Evolutionary conservation across 2,329 filamentous ascomycete genomes (phyloP).

Genomic region (Beauveria caledonica): DNA sequence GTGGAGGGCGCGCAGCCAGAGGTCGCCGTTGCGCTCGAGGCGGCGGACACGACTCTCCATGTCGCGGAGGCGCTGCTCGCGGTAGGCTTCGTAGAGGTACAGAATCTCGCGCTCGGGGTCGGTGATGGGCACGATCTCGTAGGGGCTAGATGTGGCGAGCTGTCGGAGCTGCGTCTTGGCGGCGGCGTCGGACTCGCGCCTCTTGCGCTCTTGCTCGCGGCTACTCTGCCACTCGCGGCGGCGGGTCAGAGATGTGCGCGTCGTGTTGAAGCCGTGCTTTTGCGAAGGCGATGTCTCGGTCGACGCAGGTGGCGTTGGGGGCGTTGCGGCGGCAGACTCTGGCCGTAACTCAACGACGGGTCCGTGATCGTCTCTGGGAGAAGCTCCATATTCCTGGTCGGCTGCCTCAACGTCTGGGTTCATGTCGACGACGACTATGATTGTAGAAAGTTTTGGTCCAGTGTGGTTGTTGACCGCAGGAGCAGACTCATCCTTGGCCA

Average conservation of each 20-base stretch:
- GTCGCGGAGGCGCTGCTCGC: slow-evolving; percentile 35
- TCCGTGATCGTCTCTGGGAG: not conserved
- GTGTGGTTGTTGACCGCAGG: slow-evolving; percentile 14
- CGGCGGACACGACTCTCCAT: slow-evolving; percentile 38
- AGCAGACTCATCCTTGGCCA: slow-evolving; percentile 10
- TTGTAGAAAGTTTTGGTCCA: slow-evolving; percentile 23
- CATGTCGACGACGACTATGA: slow-evolving; percentile 34
- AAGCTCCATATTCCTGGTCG: not conserved
- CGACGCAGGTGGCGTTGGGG: slow-evolving; percentile 24
- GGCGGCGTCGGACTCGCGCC: slow-evolving; percentile 16
- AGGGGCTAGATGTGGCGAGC: slow-evolving; percentile 16
- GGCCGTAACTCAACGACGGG: not conserved
- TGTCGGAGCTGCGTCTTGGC: slow-evolving; percentile 17
- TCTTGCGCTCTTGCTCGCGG: slow-evolving; percentile 21
- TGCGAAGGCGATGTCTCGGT: slow-evolving; percentile 21
- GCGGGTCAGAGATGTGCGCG: slow-evolving; percentile 24
- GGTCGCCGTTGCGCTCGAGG: slow-evolving; percentile 39
- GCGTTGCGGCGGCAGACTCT: not conserved
- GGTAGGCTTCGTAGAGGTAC: slow-evolving; percentile 31
- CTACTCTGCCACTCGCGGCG: slow-evolving; percentile 27
- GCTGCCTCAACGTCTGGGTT: slow-evolving; percentile 15
- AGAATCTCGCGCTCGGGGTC: slow-evolving; percentile 27
- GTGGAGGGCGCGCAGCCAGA: slow-evolving; percentile 35
- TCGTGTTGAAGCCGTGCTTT: slow-evolving; percentile 18
- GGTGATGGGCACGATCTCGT: slow-evolving; percentile 13